A percentile compares a stretch with the other conserved stretches of the same genome.
Evolutionary conservation across 1,139 yeast species (phyloP).

Genomic region (Hyphopichia pseudoburtonii): DNA sequence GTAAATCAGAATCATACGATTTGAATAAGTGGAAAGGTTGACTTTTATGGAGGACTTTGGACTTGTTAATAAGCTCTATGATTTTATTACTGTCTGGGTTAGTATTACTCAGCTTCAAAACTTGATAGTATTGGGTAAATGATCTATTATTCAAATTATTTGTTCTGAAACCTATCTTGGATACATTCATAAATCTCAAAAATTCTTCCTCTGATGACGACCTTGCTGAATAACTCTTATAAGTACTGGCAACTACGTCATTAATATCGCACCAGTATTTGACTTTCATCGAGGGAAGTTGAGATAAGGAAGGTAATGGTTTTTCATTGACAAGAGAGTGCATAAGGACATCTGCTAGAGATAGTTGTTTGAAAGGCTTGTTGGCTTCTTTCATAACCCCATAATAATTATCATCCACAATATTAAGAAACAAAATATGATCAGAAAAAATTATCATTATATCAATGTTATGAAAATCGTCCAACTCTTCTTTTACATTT

Average conservation of each 20-base stretch:
- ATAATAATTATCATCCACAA: slow-evolving; percentile 43
- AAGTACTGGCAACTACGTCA: slow-evolving; percentile 49
- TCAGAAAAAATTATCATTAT: slow-evolving; percentile 81
- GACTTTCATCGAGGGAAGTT: slow-evolving; percentile 69
- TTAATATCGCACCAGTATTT: slow-evolving; percentile 67
- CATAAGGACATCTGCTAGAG: slow-evolving; percentile 79
- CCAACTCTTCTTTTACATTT: slow-evolving; percentile 26
- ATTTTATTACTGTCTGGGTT: slow-evolving; percentile 35
- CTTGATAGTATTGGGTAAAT: slow-evolving; percentile 24
- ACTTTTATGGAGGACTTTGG: slow-evolving; percentile 72
- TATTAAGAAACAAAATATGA: slow-evolving; percentile 61
- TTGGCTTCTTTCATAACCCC: slow-evolving; percentile 13
- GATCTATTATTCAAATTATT: slow-evolving; percentile 8
- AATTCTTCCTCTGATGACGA: slow-evolving; percentile 16
- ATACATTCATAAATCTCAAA: slow-evolving; percentile 27
- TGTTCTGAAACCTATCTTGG: slow-evolving; percentile 25
- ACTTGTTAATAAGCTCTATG: slow-evolving; percentile 69
- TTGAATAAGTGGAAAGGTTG: slow-evolving; percentile 87
- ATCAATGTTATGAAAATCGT: slow-evolving; percentile 36
- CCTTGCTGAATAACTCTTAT: slow-evolving; percentile 25
- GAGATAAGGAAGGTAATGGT: slow-evolving; percentile 54
- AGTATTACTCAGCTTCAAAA: slow-evolving; percentile 12
- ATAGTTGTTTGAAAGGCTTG: slow-evolving; percentile 50
- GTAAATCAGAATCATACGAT: slow-evolving; percentile 35
- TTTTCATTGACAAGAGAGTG: slow-evolving; percentile 86